Evolutionary conservation across 139 green algal species (phyloP), one percentile per base, ranked within the genome.

Genomic region (Ettlia oleoabundans): DNA sequence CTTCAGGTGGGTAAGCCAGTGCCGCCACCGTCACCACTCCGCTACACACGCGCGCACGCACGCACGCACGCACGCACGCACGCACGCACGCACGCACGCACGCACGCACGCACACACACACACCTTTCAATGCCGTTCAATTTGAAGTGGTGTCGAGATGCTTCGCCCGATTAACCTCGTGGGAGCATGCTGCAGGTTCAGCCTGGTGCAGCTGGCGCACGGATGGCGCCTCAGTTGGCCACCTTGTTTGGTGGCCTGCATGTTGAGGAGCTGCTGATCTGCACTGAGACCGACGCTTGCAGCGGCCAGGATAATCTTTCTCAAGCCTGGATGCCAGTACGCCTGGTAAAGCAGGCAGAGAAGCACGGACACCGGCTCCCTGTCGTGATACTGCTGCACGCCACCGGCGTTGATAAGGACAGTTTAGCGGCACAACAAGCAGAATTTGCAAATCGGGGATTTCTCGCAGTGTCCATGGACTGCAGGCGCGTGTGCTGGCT

Each of bases 291-390:
- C 6, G 40, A 67, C 24, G 21, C 10, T 53, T 0, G 30, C 19
- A 6, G 35, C 18, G 42, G 2, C n/a, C n/a, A n/a, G n/a, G n/a
- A n/a, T n/a, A n/a, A n/a, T n/a, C n/a, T n/a, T n/a, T n/a, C 30
- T 24, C 89, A 94, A 52, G 82, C 82, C 41, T 94, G 89, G 89
- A 82, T 94, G 38, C 90, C 90, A 13, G 51, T 94, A 47, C 74
- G 89, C 1, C 68, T 91, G 18, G 58, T 89, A 8, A 84, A 76
- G 72, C 52, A 40, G 35, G n/a, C 51, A 2, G 0, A 26, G 26
- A 15, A 28, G 40, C 61, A 32, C 38, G 52, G 5, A 26, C 4
- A 6, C 28, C 73, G 22, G n/a, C 76, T 42, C 38, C 88, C 88
- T 2, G 73, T 73, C 1, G 82, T 88, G 9, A 61, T 91, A 18